Conservation (phyloP, 2,329 filamentous ascomycete genomes). For the Saccharata proteae region DNA sequence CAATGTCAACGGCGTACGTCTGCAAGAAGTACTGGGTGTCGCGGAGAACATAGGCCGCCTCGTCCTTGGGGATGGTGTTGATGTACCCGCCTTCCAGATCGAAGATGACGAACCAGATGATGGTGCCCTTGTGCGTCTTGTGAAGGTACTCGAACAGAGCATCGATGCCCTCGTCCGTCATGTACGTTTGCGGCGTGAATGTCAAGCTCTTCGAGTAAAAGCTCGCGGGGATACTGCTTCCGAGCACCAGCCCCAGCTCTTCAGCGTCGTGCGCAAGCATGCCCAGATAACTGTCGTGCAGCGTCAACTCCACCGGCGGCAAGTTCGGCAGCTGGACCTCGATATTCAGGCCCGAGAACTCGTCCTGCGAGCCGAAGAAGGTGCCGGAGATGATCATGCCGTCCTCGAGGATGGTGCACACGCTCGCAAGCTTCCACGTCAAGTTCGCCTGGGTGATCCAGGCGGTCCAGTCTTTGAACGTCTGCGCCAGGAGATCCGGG, state of each 20-base stretch:
- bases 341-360: conserved; percentile 23
- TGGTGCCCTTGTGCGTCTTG: conserved; percentile 19
- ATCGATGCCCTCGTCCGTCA: conserved; percentile 19
- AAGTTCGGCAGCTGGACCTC: conserved; percentile 14
- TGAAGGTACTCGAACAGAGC: conserved; percentile 22
- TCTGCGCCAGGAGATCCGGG: conserved; percentile 14
- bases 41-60: conserved; percentile 22
- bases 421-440: conserved; percentile 21
- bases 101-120: conserved; percentile 23
- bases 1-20: conserved; percentile 24
- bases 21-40: conserved; percentile 23
- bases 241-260: conserved; percentile 18
- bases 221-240: conserved; percentile 18
- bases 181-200: conserved; percentile 20
- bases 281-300: conserved; percentile 22
- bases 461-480: conserved; percentile 24
- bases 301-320: conserved; percentile 14
- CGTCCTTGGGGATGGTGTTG: conserved; percentile 19
- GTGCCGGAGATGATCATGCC: conserved; percentile 21
- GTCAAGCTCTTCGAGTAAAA: conserved; percentile 25
- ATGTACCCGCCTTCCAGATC: conserved; percentile 22
- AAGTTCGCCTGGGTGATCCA: conserved; percentile 21
- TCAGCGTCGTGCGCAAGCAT: conserved; percentile 21
- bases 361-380: conserved; percentile 20
- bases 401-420: conserved; percentile 21